Conservation (phyloP, 1,139 yeast genomes). For the Pichia sp. region DNA sequence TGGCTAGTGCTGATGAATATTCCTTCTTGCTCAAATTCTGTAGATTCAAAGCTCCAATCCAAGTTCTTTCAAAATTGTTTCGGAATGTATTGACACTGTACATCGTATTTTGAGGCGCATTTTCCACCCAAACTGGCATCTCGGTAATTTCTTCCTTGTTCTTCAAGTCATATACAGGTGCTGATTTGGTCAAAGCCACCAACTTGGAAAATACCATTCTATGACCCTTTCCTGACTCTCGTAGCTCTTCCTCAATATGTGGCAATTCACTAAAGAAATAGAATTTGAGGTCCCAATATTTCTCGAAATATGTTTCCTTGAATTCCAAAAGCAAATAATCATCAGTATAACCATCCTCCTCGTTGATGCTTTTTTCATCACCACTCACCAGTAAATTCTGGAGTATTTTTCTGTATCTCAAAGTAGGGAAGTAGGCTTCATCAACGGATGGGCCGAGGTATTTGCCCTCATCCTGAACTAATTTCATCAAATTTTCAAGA, state of each 20-base stretch:
- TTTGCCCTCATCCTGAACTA: constrained; percentile 57
- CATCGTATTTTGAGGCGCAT: constrained; percentile 44
- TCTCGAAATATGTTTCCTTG: constrained; percentile 47
- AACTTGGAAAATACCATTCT: constrained; percentile 38
- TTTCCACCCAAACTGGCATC: constrained; percentile 34
- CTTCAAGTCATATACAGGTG: constrained; percentile 31
- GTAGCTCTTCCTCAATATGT: constrained; percentile 20
- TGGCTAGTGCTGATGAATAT: constrained; percentile 62
- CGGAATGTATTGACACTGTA: constrained; percentile 57
- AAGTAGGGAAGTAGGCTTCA: constrained; percentile 61
- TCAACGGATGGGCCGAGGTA: constrained; percentile 47
- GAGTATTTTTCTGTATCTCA: constrained; percentile 48
- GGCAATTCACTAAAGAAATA: constrained; percentile 49
- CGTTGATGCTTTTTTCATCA: constrained; percentile 33
- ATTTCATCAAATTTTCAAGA: constrained; percentile 58
- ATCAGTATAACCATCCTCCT: constrained; percentile 46
- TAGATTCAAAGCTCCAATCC: constrained; percentile 52
- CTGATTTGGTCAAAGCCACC: constrained; percentile 37
- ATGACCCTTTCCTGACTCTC: constrained; percentile 19
- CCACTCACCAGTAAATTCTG: constrained; percentile 39
- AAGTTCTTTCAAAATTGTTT: constrained; percentile 62
- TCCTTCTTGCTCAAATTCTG: constrained; percentile 43
- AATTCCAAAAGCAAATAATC: constrained; percentile 60
- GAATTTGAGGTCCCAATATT: constrained; percentile 63
- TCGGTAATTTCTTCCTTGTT: constrained; percentile 35